Conservation (phyloP, 148 eudicot species). For the Talinum fruticosum region DNA sequence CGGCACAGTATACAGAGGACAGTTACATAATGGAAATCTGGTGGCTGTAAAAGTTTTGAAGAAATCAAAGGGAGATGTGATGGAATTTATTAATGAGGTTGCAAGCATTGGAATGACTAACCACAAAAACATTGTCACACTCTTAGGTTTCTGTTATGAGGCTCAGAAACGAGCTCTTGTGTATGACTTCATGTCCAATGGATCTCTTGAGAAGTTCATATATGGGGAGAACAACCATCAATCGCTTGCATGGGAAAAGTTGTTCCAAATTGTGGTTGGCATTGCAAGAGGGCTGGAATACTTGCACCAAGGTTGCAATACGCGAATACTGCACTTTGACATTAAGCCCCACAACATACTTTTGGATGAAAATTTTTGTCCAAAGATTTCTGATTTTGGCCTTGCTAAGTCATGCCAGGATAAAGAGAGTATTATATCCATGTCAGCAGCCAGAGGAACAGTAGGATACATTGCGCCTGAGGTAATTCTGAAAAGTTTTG, state of each 20-base stretch:
- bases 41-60: neutral
- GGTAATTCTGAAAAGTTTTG: neutral
- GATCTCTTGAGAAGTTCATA: slow-evolving; percentile 5
- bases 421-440: neutral
- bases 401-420: neutral
- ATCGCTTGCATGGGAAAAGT: slow-evolving; percentile 6
- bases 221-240: neutral
- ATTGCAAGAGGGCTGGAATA: neutral
- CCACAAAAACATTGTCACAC: neutral
- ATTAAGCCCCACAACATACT: slow-evolving; percentile 27
- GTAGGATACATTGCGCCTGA: slow-evolving; percentile 15
- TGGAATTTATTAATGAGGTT: neutral
- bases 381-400: slow-evolving; percentile 1
- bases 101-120: neutral
- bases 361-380: neutral
- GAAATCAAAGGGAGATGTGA: neutral
- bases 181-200: slow-evolving; percentile 15
- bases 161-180: neutral
- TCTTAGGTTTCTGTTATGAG: neutral
- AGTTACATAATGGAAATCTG: neutral
- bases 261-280: neutral
- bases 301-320: slow-evolving; percentile 19
- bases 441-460: neutral
- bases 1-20: slow-evolving; percentile 1
- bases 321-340: slow-evolving; percentile 24